Conservation (phyloP, 176 grass and related monocot genomes). For the Bolboschoenus planiculmis region DNA sequence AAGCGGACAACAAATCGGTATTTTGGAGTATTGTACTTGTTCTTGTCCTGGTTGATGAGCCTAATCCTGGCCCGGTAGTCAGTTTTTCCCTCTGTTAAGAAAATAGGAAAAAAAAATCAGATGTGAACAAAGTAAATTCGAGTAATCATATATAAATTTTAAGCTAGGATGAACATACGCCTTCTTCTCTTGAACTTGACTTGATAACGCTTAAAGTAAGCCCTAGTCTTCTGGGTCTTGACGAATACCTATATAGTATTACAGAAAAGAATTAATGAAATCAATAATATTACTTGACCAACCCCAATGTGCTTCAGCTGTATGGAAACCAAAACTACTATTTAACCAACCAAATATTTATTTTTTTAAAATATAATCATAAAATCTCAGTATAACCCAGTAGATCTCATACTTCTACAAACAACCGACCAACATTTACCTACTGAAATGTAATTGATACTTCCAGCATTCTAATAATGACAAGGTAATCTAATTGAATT, state of each 20-base stretch:
- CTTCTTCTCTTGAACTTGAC: slow-evolving; percentile 90
- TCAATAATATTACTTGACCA: background rate
- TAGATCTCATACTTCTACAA: background rate
- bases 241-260: slow-evolving; percentile 39
- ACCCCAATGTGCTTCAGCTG: background rate
- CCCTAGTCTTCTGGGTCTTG: slow-evolving; percentile 49
- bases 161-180: slow-evolving; percentile 15
- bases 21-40: slow-evolving; percentile 74
- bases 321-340: background rate
- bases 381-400: background rate
- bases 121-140: background rate
- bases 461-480: background rate
- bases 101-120: background rate
- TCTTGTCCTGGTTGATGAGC: slow-evolving; percentile 74
- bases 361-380: background rate
- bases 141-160: background rate
- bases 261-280: background rate
- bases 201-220: slow-evolving; percentile 75
- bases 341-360: background rate
- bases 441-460: background rate
- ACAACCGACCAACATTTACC: background rate
- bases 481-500: background rate
- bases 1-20: slow-evolving; percentile 77
- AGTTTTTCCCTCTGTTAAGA: slow-evolving; percentile 50
- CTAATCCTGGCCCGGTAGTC: slow-evolving; percentile 67